Evolutionary conservation across 148 eudicot species (phyloP).

Genomic region (Nyssa sinensis): DNA sequence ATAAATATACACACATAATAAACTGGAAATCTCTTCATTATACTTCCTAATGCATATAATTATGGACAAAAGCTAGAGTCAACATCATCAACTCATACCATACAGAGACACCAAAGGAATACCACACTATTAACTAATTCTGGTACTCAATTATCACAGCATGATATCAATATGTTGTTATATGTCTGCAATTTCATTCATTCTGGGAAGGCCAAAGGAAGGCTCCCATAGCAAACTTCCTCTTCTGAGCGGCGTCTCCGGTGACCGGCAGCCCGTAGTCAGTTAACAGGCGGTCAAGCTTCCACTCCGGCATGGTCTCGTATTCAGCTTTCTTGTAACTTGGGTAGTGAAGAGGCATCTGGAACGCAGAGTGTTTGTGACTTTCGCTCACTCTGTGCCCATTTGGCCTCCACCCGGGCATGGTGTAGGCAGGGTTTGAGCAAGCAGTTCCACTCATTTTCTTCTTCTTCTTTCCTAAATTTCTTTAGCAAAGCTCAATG

Average conservation of each 20-base stretch:
- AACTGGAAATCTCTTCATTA: too few species aligned
- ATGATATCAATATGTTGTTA: too few species aligned
- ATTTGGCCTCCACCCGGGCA: background rate
- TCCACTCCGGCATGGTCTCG: conserved; percentile 46
- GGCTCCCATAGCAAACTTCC: conserved; percentile 44
- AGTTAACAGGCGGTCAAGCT: conserved; percentile 26
- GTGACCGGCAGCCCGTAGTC: conserved; percentile 31
- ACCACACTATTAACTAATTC: too few species aligned
- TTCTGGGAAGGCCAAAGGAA: conserved; percentile 31
- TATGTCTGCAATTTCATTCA: too few species aligned
- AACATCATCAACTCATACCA: too few species aligned
- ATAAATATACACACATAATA: too few species aligned
- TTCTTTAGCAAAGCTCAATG: background rate
- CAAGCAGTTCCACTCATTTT: background rate
- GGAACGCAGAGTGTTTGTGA: conserved; percentile 12
- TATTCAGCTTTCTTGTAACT: conserved; percentile 35
- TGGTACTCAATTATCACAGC: too few species aligned
- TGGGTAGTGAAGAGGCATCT: conserved; percentile 46
- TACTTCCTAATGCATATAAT: too few species aligned
- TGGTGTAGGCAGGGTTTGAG: background rate
- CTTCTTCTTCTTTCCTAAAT: background rate
- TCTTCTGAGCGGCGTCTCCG: conserved; percentile 30
- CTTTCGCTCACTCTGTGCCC: background rate
- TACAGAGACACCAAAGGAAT: too few species aligned
- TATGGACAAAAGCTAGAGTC: too few species aligned